These are phyloP conservation scores for Irpex rosettiformis DNA, from an alignment of 1,284 basidiomycete species.

Conservation along the genomic window DNA sequence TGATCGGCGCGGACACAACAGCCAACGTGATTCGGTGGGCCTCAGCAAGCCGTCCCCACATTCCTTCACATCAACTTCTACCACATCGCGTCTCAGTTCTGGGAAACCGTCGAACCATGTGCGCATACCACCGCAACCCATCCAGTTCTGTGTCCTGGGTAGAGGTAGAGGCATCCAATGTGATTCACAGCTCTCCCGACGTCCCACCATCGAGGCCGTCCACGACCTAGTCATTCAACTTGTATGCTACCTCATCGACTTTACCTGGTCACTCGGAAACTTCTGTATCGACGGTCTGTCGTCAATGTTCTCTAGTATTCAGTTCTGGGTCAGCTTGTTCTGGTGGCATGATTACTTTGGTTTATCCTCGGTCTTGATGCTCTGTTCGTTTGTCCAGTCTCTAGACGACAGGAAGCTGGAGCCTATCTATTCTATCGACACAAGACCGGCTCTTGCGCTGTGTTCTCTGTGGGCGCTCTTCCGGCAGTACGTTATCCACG, in stretches of 20 bases:
- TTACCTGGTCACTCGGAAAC: background rate
- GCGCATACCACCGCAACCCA: background rate
- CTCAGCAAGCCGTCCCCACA: too few relatives aligned
- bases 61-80: background rate
- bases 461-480: background rate
- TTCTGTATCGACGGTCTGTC: background rate
- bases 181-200: background rate
- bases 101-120: background rate
- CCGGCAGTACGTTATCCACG: background rate
- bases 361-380: background rate
- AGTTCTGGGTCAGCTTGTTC: too few relatives aligned
- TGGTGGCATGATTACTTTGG: background rate
- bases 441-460: background rate
- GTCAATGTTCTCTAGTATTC: too few relatives aligned
- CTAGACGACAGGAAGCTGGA: background rate
- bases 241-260: background rate
- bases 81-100: background rate
- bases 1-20: too few relatives aligned
- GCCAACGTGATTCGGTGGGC: too few relatives aligned
- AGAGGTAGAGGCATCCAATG: background rate
- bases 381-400: background rate
- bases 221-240: background rate
- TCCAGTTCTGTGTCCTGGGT: background rate
- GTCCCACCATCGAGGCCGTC: background rate
- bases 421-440: background rate